Evolutionary conservation across 2,329 filamentous ascomycete species (phyloP).

Genomic region (Polychaeton citri): DNA sequence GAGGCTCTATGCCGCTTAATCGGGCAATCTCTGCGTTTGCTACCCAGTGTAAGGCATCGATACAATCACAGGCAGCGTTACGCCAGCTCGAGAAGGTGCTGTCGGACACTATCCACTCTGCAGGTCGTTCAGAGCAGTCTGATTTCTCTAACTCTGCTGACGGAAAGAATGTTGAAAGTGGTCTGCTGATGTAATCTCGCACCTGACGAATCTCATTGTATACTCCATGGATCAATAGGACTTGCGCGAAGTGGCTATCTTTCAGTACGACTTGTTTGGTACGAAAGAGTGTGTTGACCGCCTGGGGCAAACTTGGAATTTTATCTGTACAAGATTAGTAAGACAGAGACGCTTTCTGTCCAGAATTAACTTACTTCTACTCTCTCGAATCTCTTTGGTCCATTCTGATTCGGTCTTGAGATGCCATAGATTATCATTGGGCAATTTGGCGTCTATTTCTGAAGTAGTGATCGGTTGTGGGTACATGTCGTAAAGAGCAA

Average conservation of each 20-base stretch:
- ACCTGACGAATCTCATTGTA: conserved; percentile 39
- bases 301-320: no score
- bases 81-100: conserved; percentile 37
- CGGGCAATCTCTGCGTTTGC: conserved; percentile 40
- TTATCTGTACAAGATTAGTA: no score
- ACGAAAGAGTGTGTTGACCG: no score
- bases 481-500: no score
- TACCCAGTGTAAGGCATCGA: conserved; percentile 46
- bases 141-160: conserved; percentile 9
- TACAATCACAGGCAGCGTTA: conserved; percentile 32
- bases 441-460: no score
- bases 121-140: conserved; percentile 5
- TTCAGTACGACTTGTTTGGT: no score
- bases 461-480: no score
- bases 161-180: conserved; percentile 27
- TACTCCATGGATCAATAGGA: conserved; percentile 37
- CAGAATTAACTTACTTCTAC: no score
- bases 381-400: no score
- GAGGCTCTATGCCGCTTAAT: conserved; percentile 38
- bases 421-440: no score
- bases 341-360: no score
- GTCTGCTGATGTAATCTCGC: conserved; percentile 30
- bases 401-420: no score
- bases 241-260: conserved; percentile 38
- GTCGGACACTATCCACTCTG: conserved; percentile 31